Evolutionary conservation across 179 eudicot species (phyloP), one percentile per base, ranked within the genome.

Genomic region (Silene noctiflora): DNA sequence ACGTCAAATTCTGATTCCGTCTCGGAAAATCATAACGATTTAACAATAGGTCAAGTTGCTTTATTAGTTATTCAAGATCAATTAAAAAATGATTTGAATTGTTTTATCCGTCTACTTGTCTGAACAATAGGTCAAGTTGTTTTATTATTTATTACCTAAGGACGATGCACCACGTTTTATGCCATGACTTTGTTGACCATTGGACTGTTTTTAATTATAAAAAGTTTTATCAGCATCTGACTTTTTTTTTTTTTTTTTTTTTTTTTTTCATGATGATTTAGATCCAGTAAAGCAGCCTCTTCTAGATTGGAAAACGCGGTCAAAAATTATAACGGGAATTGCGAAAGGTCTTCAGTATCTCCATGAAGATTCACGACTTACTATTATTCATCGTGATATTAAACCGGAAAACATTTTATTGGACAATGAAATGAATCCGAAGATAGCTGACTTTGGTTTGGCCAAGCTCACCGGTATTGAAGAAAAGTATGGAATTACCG

Each of bases 311-410:
- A 65, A 75, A 39, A 73, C 69, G 5, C 72, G 83, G 70, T 46
- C 48, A 8, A 79, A 31, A 42, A 76, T 79, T 53, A 63, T 83
- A 51, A 22, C 27, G 44, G 85, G 85, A 10, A 73, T 76, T 61
- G 78, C 80, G 1, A 33, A 46, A 16, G 70, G 70, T 5, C 20
- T 67, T 0, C 46, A 72, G 72, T 88, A 53, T 86, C 86, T 44
- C 75, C 70, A 67, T n/a, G 48, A 85, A 46, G 89, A 83, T 68
- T 88, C 89, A 19, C 63, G 79, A 13, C 16, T 79, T 53, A 81
- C 64, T 35, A 83, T 88, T 74, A 81, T 88, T 12, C 89, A 88
- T 17, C 77, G 91, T 0, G 86, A 86, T 78, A 79, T 86, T 11
- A 86, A 86, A 61, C 69, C 87, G 1, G 79, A 84, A 72, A 86